Base-by-base conservation (phyloP, 2,329 filamentous ascomycete genomes). In the Cryphonectria naterciae region DNA sequence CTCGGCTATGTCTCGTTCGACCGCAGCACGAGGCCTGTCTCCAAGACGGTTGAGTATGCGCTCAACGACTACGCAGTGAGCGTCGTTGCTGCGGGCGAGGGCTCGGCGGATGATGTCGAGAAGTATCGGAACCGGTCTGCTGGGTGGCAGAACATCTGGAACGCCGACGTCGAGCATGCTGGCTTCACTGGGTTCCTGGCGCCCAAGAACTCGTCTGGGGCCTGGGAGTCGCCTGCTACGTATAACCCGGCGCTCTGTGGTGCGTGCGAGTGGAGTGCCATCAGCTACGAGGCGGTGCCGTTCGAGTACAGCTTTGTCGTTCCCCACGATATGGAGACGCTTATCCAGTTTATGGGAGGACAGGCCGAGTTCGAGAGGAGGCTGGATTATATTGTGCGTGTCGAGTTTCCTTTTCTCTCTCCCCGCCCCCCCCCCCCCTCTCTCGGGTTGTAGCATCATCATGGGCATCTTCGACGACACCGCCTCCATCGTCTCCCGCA, bases 121-220 rank as follows among this genome's bases (percentile, higher is more conserved):
- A 87, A 82, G 64, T 90, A 89, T 64, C 78, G 88, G 25, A 80
- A 83, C 46, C 83, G 87, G 4, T 87, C 85, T 0, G 80, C 83
- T 22, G 87, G 88, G 25, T 91, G 89, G 89, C 83, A 87, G 32
- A 88, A 87, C 66, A 87, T 89, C 66, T 91, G 87, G 87, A 85
- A 87, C 61, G 71, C 81, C 0, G 77, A 84, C 1, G 84, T 84
- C 1, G 79, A 85, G 0, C 83, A 82, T 1, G 73, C 78, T 0
- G 79, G 80, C 56, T 88, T 87, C 74, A 83, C 81, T 0, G 88
- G 88, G 2, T 91, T 90, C 75, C 80, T 90, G 13, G 86, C 87
- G 2, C 88, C 88, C 0, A 82, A 83, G 1, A 79, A 82, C 56
- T 77, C 83, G 2, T 83, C 86, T 43, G 86, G 87, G 0, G 83